Evolutionary conservation across 2,329 filamentous ascomycete species (phyloP), one percentile per base, ranked within the genome.

Genomic region (Cladorrhinum sp.): DNA sequence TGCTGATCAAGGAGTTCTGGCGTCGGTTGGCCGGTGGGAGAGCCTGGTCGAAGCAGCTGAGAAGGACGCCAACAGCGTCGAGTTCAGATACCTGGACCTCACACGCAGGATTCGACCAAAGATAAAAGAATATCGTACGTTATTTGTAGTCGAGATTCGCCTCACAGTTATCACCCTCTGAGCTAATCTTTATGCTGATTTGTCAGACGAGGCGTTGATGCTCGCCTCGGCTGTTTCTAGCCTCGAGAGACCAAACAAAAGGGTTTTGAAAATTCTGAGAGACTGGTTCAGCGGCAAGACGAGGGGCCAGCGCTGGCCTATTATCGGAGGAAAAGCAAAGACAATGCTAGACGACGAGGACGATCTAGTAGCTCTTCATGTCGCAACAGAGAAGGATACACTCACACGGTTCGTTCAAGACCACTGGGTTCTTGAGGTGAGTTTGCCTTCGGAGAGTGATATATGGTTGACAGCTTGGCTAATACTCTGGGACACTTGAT

Each of bases 11-110:
- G 58, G 56, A 36, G 28, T 21, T 7, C 48, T 16, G 14, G 46
- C 49, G 16, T 61, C 54, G 8, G 18, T 61, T 18, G 42, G 59
- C n/a, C 33, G 50, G 2, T 59, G 57, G 57, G 57, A 55, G 23
- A 30, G 5, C 5, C 26, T 30, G 26, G 5, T 30, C 26, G 26
- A 30, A 30, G 10, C 4, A 30, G 26, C 26, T 10, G 26, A 30
- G 10, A 30, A 30, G 26, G 26, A 30, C 10, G 10, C 10, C 5
- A 30, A 30, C 26, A 30, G 26, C 10, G 26, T 30, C 10, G 26
- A 30, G 26, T 30, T 30, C 10, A 30, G 26, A 30, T 30, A 30
- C 10, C 10, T 30, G 26, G 26, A 30, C 10, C 26, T 30, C 10
- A 30, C 26, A 5, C 26, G 26, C 4, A 30, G 26, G 26, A 30